These are phyloP conservation scores for Psilocybe subaeruginosa DNA, from an alignment of 768 basidiomycete species.

Conservation along the genomic window DNA sequence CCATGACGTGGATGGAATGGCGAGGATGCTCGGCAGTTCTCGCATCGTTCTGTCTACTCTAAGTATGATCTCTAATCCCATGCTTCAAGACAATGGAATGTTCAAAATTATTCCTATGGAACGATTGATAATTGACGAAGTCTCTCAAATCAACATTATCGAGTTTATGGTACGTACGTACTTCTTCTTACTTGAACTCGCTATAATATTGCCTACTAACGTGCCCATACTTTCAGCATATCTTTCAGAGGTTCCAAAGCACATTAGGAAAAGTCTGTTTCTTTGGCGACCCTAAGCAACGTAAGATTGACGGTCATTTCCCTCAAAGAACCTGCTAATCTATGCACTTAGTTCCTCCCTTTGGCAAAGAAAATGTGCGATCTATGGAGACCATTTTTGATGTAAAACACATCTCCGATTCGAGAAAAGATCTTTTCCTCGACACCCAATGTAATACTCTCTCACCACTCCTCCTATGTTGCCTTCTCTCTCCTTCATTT, in stretches of 20 bases:
- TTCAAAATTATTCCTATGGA: slow-evolving; percentile 43
- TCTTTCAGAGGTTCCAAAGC: slow-evolving; percentile 43
- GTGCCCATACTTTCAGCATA: slow-evolving; percentile 31
- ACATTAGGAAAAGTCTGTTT: slow-evolving; percentile 48
- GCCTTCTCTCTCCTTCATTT: neutral
- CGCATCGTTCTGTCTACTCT: slow-evolving; percentile 49
- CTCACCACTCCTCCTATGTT: slow-evolving; percentile 1
- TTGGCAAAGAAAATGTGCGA: slow-evolving; percentile 42
- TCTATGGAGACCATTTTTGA: slow-evolving; percentile 50
- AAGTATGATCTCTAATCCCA: slow-evolving; percentile 52
- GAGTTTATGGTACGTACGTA: slow-evolving; percentile 48
- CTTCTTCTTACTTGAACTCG: neutral
- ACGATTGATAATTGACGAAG: slow-evolving; percentile 59
- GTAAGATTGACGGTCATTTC: slow-evolving; percentile 30
- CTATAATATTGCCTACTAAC: neutral
- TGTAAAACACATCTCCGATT: slow-evolving; percentile 36
- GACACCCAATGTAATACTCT: slow-evolving; percentile 46
- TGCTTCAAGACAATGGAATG: slow-evolving; percentile 33
- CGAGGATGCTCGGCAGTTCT: slow-evolving; percentile 28
- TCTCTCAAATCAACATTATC: slow-evolving; percentile 51
- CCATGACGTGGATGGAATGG: slow-evolving; percentile 21
- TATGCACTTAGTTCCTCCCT: slow-evolving; percentile 48
- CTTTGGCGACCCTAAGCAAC: slow-evolving; percentile 58
- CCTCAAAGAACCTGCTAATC: neutral
- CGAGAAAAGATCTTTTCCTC: slow-evolving; percentile 36